Evolutionary conservation across 2,329 filamentous ascomycete species (phyloP), one percentile per base, ranked within the genome.

Genomic region (Xylariaceae sp.): DNA sequence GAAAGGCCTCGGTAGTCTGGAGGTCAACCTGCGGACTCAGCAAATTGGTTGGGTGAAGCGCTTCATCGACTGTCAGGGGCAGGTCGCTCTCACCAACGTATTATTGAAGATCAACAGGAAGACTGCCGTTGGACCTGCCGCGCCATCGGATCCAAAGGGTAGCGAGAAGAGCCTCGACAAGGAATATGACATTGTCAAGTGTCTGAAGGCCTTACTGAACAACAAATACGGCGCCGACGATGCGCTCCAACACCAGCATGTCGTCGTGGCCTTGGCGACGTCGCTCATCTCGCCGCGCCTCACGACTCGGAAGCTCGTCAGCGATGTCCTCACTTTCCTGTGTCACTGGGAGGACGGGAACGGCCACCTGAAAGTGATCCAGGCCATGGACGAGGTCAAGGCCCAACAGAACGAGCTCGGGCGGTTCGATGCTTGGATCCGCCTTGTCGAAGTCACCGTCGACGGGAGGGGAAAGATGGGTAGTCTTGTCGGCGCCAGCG

Each of bases 151-250:
- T 34, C 60, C 68, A 21, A 75, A 59, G 53, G 65, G 56, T 24
- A 74, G 65, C 37, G 87, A 94, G 49, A 87, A 83, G 57, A 85
- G 90, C 53, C 69, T 92, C 31, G 89, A 95, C 53, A 78, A 83
- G 47, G 89, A 94, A 63, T 96, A 96, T 57, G 92, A 96, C 55
- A 94, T 98, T 43, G 78, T 94, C 56, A 98, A 98, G 64, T 96
- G 92, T 64, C 64, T 98, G 38, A 96, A 96, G 67, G 88, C 89
- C 19, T 64, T 96, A 37, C 94, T 96, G 83, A 98, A 98, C 76
- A 98, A 95, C 74, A 95, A 94, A 58, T 96, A 94, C 58, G 92
- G 92, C 41, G 92, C 92, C 41, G 92, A 98, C 56, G 89, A 98
- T 70, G 92, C 92, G 13, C 69, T 98, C 37, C 70, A 77, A 40